A percentile compares a stretch with the other conserved stretches of the same genome.
Conservation (phyloP, 148 eudicot species). For the Rhododendron griersonianum region DNA sequence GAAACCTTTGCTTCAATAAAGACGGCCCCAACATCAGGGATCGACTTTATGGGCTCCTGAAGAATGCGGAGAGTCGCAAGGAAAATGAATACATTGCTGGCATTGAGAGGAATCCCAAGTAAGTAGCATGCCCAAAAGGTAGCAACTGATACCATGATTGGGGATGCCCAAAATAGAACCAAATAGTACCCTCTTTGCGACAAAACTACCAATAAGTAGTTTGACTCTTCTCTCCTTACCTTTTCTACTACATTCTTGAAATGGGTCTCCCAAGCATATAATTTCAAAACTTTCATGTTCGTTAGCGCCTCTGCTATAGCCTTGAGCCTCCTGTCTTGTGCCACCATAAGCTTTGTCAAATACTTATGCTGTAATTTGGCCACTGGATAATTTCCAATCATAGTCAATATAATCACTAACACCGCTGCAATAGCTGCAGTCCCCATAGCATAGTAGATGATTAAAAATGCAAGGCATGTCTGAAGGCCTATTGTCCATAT, state of each 20-base stretch:
- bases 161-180: slow-evolving; percentile 45
- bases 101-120: slow-evolving; percentile 31
- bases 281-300: slow-evolving; percentile 55
- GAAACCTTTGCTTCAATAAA: slow-evolving; percentile 50
- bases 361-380: slow-evolving; percentile 44
- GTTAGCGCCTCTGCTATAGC: slow-evolving; percentile 39
- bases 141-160: slow-evolving; percentile 35
- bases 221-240: slow-evolving; percentile 35
- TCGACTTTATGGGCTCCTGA: slow-evolving; percentile 51
- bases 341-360: slow-evolving; percentile 47
- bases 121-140: slow-evolving; percentile 51
- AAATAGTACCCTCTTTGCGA: slow-evolving; percentile 31
- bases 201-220: slow-evolving; percentile 29
- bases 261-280: slow-evolving; percentile 63
- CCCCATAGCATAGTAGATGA: slow-evolving; percentile 36
- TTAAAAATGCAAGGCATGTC: slow-evolving; percentile 34
- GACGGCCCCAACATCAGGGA: slow-evolving; percentile 50
- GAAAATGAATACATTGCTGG: slow-evolving; percentile 47
- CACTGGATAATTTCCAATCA: slow-evolving; percentile 44
- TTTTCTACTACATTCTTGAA: slow-evolving; percentile 29
- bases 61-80: slow-evolving; percentile 50
- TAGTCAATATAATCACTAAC: slow-evolving; percentile 24
- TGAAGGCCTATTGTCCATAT: slow-evolving; percentile 57
- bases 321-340: slow-evolving; percentile 43
- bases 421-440: slow-evolving; percentile 37